These are phyloP conservation scores for Gomphus bonarii DNA, from an alignment of 1,284 basidiomycete genomes.

Conservation along the genomic window DNA sequence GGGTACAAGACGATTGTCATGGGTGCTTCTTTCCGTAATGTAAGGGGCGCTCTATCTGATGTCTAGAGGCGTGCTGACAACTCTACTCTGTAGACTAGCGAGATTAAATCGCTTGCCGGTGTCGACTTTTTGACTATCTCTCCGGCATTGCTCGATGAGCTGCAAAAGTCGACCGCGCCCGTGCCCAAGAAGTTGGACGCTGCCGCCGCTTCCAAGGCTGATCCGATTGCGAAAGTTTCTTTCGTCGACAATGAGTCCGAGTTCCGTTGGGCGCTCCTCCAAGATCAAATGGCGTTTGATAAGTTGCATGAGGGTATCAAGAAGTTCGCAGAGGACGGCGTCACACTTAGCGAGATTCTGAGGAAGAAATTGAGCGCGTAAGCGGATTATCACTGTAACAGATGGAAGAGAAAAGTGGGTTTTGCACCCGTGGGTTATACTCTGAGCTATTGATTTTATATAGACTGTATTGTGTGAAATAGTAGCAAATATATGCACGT, in stretches of 20 bases:
- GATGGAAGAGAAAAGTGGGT: neutral
- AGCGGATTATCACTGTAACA: neutral
- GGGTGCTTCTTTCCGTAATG: conserved; percentile 99
- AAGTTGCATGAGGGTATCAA: conserved; percentile 96
- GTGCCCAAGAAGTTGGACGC: conserved; percentile 84
- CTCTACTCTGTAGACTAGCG: conserved; percentile 70
- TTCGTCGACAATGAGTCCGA: conserved; percentile 91
- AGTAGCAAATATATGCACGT: neutral
- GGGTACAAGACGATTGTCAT: conserved; percentile 99
- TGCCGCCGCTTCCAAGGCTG: conserved; percentile 42
- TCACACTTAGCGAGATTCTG: conserved; percentile 79
- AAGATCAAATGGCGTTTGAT: conserved; percentile 92
- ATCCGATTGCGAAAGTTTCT: conserved; percentile 69
- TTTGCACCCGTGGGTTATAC: neutral
- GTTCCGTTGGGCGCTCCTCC: conserved; percentile 89
- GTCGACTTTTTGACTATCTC: conserved; percentile 97
- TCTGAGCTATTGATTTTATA: neutral
- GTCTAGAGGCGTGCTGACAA: too few species aligned
- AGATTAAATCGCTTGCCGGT: conserved; percentile 92
- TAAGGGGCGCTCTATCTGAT: conserved; percentile 26
- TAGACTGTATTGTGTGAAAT: neutral
- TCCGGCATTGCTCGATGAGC: conserved; percentile 84
- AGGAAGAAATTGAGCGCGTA: conserved; percentile 54
- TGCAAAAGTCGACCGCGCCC: conserved; percentile 68
- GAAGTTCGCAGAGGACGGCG: conserved; percentile 94